These are phyloP conservation scores for Aeminium ludgeri DNA, from an alignment of 495 filamentous ascomycete genomes.

Conservation along the genomic window DNA sequence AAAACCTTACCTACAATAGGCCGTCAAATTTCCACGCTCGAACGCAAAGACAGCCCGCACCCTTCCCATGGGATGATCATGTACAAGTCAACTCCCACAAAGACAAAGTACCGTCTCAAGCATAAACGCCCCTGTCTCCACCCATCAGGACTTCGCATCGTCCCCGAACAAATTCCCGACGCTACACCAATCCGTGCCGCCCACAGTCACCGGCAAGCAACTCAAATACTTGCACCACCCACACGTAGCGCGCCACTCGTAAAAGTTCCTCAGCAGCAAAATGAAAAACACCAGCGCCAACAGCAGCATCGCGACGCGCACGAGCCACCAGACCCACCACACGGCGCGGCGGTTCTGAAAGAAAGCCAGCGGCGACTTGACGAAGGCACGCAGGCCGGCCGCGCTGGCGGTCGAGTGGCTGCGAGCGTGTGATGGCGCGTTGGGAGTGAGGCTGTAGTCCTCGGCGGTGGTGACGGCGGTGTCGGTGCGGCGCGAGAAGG, in stretches of 20 bases:
- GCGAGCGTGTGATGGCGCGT: not conserved
- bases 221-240: slow-evolving; percentile 86
- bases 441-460: slow-evolving; percentile 33
- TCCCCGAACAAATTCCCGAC: slow-evolving; percentile 14
- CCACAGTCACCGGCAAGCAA: slow-evolving; percentile 38
- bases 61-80: no score
- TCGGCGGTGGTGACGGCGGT: slow-evolving; percentile 24
- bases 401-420: slow-evolving; percentile 1
- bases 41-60: no score
- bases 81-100: no score
- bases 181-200: slow-evolving; percentile 18
- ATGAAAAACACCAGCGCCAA: slow-evolving; percentile 68
- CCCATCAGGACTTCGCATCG: no score
- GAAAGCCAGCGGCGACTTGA: slow-evolving; percentile 57
- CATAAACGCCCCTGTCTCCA: no score
- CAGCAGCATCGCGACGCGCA: slow-evolving; percentile 64
- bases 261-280: slow-evolving; percentile 75
- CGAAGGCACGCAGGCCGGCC: slow-evolving; percentile 35
- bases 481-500: slow-evolving; percentile 52
- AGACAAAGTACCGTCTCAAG: no score
- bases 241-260: slow-evolving; percentile 55
- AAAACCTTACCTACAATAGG: no score
- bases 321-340: slow-evolving; percentile 97
- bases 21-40: no score
- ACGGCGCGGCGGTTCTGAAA: slow-evolving; percentile 81